Evolutionary conservation across 2,329 filamentous ascomycete genomes (phyloP).

Genomic region (Thyridium curvatum): DNA sequence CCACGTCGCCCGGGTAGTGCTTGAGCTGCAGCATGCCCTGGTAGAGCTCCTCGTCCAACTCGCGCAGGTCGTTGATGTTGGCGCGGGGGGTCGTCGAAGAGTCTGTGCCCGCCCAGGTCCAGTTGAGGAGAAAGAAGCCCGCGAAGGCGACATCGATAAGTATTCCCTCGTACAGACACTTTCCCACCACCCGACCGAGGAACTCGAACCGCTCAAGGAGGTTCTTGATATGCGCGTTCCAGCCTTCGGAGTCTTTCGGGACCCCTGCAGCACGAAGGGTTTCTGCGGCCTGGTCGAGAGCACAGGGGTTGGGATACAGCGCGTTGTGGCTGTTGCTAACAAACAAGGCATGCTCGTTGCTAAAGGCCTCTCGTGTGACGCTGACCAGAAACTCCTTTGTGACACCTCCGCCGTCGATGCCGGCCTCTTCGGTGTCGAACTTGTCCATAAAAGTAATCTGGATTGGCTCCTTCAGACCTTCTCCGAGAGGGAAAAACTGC

Average conservation of each 20-base stretch:
- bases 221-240: slow-evolving; percentile 49
- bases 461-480: slow-evolving; percentile 87
- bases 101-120: slow-evolving; percentile 62
- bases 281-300: slow-evolving; percentile 63
- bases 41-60: slow-evolving; percentile 87
- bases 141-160: slow-evolving; percentile 90
- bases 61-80: slow-evolving; percentile 89
- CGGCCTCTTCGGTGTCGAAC: slow-evolving; percentile 80
- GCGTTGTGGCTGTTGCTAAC: slow-evolving; percentile 78
- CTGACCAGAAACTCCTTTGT: slow-evolving; percentile 95
- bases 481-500: slow-evolving; percentile 74
- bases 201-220: slow-evolving; percentile 80
- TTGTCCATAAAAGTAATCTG: slow-evolving; percentile 95
- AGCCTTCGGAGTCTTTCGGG: slow-evolving; percentile 47
- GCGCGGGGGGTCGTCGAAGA: slow-evolving; percentile 63
- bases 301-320: slow-evolving; percentile 80
- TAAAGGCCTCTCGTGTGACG: slow-evolving; percentile 80
- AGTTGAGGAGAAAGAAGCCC: slow-evolving; percentile 93
- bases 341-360: slow-evolving; percentile 60
- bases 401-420: slow-evolving; percentile 94
- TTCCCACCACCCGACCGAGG: slow-evolving; percentile 84
- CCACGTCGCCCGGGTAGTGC: slow-evolving; percentile 75
- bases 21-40: slow-evolving; percentile 79
- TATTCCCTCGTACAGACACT: slow-evolving; percentile 96
- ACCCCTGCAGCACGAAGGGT: slow-evolving; percentile 45